Percentiles rank a stretch among this genome's conserved stretches.
Evolutionary conservation across 2,329 filamentous ascomycete genomes (phyloP).

Genomic region (Pestalotiopsis sp.): DNA sequence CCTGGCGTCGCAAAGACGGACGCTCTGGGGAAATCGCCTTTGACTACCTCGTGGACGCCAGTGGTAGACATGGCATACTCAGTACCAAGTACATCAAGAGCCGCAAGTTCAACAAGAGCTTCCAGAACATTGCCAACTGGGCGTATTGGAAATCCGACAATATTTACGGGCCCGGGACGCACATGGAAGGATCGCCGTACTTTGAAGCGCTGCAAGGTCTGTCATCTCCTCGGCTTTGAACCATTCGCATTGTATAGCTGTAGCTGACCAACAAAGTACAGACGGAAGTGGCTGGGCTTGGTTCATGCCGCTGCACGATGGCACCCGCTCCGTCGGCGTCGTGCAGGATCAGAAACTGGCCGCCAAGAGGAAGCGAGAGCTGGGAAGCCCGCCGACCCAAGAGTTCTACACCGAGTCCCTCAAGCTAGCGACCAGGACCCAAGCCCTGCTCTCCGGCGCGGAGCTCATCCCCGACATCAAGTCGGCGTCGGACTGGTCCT

Average conservation of each 20-base stretch:
- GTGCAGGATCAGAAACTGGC: conserved; percentile 42
- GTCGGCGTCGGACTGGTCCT: conserved; percentile 49
- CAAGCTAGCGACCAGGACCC: conserved; percentile 33
- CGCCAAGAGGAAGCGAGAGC: conserved; percentile 35
- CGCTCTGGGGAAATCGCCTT: conserved; percentile 42
- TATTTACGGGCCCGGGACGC: conserved; percentile 25
- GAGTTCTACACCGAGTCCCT: conserved; percentile 38
- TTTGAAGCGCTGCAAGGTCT: conserved; percentile 45
- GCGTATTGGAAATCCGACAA: conserved; percentile 45
- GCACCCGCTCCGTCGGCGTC: conserved; percentile 44
- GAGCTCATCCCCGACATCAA: conserved; percentile 31
- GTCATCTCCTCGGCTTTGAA: background rate
- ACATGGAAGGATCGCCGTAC: conserved; percentile 38
- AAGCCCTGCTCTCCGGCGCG: conserved; percentile 32
- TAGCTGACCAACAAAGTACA: conserved; percentile 5
- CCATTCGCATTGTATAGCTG: too few species aligned
- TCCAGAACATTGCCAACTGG: conserved; percentile 55
- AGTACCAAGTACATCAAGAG: conserved; percentile 52
- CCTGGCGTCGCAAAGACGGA: conserved; percentile 36
- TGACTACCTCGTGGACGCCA: conserved; percentile 52
- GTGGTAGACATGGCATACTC: conserved; percentile 45
- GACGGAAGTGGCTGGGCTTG: conserved; percentile 53
- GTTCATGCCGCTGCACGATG: conserved; percentile 52
- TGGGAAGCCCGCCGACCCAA: conserved; percentile 20
- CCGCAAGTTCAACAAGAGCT: conserved; percentile 44